phyloP scores from a whole-genome alignment of 257 asterid genomes.

The Lantana camara region DNA sequence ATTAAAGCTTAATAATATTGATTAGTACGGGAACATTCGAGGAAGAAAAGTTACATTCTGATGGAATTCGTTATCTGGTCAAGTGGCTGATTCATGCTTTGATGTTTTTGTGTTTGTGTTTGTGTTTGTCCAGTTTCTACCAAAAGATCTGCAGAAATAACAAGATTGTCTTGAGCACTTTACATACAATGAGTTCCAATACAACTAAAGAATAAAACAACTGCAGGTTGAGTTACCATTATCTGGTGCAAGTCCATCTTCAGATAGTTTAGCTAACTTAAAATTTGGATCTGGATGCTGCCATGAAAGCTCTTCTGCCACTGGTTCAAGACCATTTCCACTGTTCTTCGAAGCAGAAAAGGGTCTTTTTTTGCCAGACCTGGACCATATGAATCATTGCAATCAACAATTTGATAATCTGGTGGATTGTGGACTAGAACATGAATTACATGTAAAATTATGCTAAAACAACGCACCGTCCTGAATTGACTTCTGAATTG shows the following conservation, averaged over 20 bases:
- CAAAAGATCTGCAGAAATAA: slow-evolving; percentile 56
- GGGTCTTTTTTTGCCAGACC: slow-evolving; percentile 72
- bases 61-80: slow-evolving; percentile 79
- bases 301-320: slow-evolving; percentile 75
- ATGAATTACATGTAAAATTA: neutral
- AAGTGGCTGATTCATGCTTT: slow-evolving; percentile 41
- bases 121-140: slow-evolving; percentile 93
- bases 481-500: slow-evolving; percentile 61
- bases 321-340: slow-evolving; percentile 75
- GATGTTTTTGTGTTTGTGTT: slow-evolving; percentile 71
- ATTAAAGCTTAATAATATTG: neutral
- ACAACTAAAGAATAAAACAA: neutral
- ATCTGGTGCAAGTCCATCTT: slow-evolving; percentile 47
- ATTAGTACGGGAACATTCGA: slow-evolving; percentile 8
- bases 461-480: slow-evolving; percentile 50
- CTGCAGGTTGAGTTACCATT: slow-evolving; percentile 40
- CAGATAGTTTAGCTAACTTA: slow-evolving; percentile 53
- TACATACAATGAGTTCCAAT: neutral
- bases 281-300: slow-evolving; percentile 51
- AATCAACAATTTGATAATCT: slow-evolving; percentile 5
- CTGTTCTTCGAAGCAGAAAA: slow-evolving; percentile 62
- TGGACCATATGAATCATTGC: slow-evolving; percentile 31
- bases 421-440: neutral
- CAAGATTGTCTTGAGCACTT: neutral
- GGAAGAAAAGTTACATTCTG: slow-evolving; percentile 48